Evolutionary conservation across 169 alveolate genomes (phyloP).

Genomic region (Fabrea salina): DNA sequence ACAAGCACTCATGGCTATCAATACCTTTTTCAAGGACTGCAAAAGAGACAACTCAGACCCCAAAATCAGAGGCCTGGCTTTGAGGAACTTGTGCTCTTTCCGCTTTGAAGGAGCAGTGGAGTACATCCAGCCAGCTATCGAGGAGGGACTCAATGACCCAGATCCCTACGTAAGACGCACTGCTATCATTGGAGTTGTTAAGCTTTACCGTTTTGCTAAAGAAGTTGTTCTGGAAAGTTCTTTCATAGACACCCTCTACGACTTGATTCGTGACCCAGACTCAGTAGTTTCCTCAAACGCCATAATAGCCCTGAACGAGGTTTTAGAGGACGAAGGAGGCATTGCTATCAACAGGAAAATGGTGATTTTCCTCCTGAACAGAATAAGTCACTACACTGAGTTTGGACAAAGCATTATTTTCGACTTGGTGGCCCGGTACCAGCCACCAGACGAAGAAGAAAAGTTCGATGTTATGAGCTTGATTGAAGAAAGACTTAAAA

Average conservation of each 20-base stretch:
- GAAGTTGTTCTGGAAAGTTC: constrained; percentile 33
- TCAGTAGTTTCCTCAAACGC: constrained; percentile 89
- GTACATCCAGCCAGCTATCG: constrained; percentile 84
- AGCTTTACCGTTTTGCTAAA: constrained; percentile 33
- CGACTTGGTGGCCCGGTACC: constrained; percentile 87
- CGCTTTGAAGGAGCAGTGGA: constrained; percentile 89
- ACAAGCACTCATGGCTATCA: constrained; percentile 96
- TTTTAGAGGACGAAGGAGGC: constrained; percentile 93
- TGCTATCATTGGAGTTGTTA: constrained; percentile 93
- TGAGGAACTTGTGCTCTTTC: constrained; percentile 93
- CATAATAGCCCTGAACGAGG: constrained; percentile 91
- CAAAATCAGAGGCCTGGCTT: constrained; percentile 96
- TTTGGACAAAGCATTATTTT: constrained; percentile 96
- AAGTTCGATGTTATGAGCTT: constrained; percentile 95
- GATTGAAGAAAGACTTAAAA: constrained; percentile 93
- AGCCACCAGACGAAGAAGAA: constrained; percentile 92
- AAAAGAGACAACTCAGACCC: constrained; percentile 91
- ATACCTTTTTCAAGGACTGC: constrained; percentile 96
- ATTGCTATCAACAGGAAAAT: constrained; percentile 82
- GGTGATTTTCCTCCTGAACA: constrained; percentile 73
- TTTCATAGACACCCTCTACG: constrained; percentile 67
- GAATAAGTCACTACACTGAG: constrained; percentile 92
- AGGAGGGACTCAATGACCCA: constrained; percentile 88
- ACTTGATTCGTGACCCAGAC: constrained; percentile 84
- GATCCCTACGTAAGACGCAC: constrained; percentile 96